These are phyloP conservation scores for Pythium phragmitis DNA, from an alignment of 352 stramenopile species.

Conservation along the genomic window DNA sequence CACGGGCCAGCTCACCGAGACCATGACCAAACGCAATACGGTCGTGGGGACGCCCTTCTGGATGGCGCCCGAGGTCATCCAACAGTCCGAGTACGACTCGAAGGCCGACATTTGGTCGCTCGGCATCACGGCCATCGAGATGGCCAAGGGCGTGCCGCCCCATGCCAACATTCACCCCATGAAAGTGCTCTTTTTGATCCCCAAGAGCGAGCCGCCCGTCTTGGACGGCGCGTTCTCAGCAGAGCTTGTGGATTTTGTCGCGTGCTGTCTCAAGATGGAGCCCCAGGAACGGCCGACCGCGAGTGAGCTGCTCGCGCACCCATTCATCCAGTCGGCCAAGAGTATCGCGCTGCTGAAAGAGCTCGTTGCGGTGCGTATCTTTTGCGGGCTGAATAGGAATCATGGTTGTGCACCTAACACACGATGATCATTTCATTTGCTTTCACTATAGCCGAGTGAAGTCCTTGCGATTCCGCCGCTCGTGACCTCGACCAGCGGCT, in stretches of 20 bases:
- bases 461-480: not conserved
- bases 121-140: conserved; percentile 89
- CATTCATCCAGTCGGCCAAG: conserved; percentile 78
- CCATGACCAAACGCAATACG: conserved; percentile 90
- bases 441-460: not conserved
- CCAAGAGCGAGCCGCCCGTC: conserved; percentile 89
- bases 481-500: conserved; percentile 15
- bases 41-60: conserved; percentile 91
- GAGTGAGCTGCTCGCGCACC: conserved; percentile 79
- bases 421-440: not conserved
- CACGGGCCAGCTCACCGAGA: conserved; percentile 87
- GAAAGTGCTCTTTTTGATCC: conserved; percentile 99
- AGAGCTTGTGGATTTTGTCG: conserved; percentile 89
- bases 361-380: conserved; percentile 32
- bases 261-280: conserved; percentile 85
- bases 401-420: not conserved
- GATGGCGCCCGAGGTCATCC: conserved; percentile 92
- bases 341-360: conserved; percentile 71
- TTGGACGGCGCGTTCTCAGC: conserved; percentile 79
- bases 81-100: conserved; percentile 81
- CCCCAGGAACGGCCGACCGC: conserved; percentile 84
- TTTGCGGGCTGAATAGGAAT: no score
- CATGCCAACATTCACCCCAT: conserved; percentile 96
- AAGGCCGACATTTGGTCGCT: conserved; percentile 86
- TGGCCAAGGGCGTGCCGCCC: conserved; percentile 87